phyloP scores from a whole-genome alignment of 1,284 basidiomycete species.

The Hymenochaete sp. region DNA sequence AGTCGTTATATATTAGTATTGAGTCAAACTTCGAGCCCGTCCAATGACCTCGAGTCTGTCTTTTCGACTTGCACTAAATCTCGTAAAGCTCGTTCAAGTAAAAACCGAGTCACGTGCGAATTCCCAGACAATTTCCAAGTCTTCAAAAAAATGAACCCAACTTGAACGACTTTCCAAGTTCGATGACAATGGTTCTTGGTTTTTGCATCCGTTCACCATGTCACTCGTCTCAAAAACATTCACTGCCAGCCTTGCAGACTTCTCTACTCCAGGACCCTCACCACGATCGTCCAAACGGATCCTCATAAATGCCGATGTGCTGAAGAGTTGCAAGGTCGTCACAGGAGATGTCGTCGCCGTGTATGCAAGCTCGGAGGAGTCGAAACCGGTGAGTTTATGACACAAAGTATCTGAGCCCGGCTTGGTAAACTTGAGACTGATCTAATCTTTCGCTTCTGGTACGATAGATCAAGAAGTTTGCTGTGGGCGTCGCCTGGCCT shows the following conservation, averaged over 20 bases:
- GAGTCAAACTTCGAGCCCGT: too few relatives aligned
- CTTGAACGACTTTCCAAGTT: too few relatives aligned
- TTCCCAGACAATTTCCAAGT: too few relatives aligned
- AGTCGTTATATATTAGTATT: too few relatives aligned
- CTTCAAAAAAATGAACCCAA: too few relatives aligned
- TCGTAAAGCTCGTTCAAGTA: too few relatives aligned
- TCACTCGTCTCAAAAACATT: conserved; percentile 7
- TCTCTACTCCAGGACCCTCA: conserved; percentile 19
- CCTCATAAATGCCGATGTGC: conserved; percentile 52
- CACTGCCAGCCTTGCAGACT: conserved; percentile 1
- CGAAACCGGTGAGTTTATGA: conserved; percentile 14
- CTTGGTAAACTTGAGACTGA: not conserved
- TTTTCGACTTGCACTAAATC: too few relatives aligned
- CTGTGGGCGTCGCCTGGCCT: conserved; percentile 65
- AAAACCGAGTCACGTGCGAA: not conserved
- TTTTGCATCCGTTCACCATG: too few relatives aligned
- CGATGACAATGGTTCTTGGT: too few relatives aligned
- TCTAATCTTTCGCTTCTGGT: conserved; percentile 8
- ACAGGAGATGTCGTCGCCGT: conserved; percentile 67
- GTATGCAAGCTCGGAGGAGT: conserved; percentile 24
- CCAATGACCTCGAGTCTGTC: not conserved
- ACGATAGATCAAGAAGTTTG: conserved; percentile 38
- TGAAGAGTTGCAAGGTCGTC: conserved; percentile 54
- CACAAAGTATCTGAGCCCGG: not conserved
- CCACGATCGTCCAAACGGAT: conserved; percentile 55